Evolutionary conservation across 805 yeast species (phyloP).

Genomic region (Metschnikowia amazonensis): DNA sequence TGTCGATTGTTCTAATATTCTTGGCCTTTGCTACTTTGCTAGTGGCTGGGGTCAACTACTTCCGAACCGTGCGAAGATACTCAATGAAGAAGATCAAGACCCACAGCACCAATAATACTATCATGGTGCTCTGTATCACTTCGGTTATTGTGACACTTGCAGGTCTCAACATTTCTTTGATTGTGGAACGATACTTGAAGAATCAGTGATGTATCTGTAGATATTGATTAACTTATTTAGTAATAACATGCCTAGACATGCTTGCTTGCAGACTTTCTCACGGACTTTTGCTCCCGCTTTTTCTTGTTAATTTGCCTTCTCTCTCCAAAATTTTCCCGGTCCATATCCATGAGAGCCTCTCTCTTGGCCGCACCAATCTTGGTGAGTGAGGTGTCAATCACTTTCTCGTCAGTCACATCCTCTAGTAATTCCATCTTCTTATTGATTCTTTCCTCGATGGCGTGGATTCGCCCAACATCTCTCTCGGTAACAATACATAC

Average conservation of each 20-base stretch:
- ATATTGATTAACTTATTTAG: not conserved
- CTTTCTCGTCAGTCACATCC: constrained; percentile 67
- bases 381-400: constrained; percentile 68
- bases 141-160: constrained; percentile 33
- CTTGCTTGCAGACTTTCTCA: constrained; percentile 1
- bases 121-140: constrained; percentile 32
- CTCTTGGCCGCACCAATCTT: constrained; percentile 78
- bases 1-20: constrained; percentile 35
- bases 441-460: constrained; percentile 82
- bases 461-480: constrained; percentile 74
- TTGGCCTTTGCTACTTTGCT: constrained; percentile 38
- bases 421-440: constrained; percentile 75
- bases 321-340: constrained; percentile 83
- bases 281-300: constrained; percentile 23
- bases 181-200: constrained; percentile 14
- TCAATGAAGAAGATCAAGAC: constrained; percentile 40
- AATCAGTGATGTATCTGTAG: not conserved
- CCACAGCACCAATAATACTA: constrained; percentile 27
- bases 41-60: constrained; percentile 40
- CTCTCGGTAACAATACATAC: constrained; percentile 80
- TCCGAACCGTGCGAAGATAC: constrained; percentile 42
- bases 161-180: constrained; percentile 32
- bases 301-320: constrained; percentile 49
- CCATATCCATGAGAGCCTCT: constrained; percentile 92
- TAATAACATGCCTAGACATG: not conserved